These are phyloP conservation scores for Penicillium glabrum DNA, from an alignment of 2,329 filamentous ascomycete species.

Conservation along the genomic window DNA sequence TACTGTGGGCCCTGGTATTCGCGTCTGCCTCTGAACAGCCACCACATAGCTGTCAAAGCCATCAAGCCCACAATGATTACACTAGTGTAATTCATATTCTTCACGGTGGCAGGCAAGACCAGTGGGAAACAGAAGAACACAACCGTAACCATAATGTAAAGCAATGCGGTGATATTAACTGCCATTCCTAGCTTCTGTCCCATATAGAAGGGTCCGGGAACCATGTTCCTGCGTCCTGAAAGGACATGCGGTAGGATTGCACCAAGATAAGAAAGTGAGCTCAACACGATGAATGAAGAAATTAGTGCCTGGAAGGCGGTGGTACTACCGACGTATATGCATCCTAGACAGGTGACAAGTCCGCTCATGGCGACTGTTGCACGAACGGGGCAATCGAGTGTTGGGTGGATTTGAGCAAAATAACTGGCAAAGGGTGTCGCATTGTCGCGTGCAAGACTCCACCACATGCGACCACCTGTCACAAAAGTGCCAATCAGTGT, in stretches of 20 bases:
- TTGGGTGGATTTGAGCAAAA: slow-evolving; percentile 49
- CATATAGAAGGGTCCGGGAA: slow-evolving; percentile 61
- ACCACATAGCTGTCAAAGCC: slow-evolving; percentile 34
- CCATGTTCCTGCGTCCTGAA: slow-evolving; percentile 46
- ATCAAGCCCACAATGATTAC: slow-evolving; percentile 40
- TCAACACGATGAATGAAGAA: slow-evolving; percentile 58
- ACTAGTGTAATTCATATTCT: slow-evolving; percentile 55
- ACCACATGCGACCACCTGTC: slow-evolving; percentile 59
- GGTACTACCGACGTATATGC: slow-evolving; percentile 65
- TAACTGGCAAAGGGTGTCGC: slow-evolving; percentile 55
- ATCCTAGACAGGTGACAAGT: slow-evolving; percentile 58
- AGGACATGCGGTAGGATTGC: slow-evolving; percentile 62
- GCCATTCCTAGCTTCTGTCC: slow-evolving; percentile 48
- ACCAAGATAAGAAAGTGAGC: slow-evolving; percentile 59
- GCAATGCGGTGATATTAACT: slow-evolving; percentile 54
- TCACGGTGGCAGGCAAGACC: slow-evolving; percentile 45
- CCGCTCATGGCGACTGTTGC: slow-evolving; percentile 54
- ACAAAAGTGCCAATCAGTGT: slow-evolving; percentile 56
- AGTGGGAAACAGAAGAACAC: slow-evolving; percentile 65
- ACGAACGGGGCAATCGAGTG: slow-evolving; percentile 54
- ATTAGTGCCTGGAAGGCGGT: slow-evolving; percentile 69
- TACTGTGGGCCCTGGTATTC: slow-evolving; percentile 39
- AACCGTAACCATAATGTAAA: slow-evolving; percentile 61
- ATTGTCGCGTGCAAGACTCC: slow-evolving; percentile 60
- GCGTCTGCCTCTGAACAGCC: slow-evolving; percentile 30